Percentiles rank a stretch among this genome's conserved stretches.
phyloP scores from a whole-genome alignment of 176 grass and related monocot genomes.

The Themeda triandra region DNA sequence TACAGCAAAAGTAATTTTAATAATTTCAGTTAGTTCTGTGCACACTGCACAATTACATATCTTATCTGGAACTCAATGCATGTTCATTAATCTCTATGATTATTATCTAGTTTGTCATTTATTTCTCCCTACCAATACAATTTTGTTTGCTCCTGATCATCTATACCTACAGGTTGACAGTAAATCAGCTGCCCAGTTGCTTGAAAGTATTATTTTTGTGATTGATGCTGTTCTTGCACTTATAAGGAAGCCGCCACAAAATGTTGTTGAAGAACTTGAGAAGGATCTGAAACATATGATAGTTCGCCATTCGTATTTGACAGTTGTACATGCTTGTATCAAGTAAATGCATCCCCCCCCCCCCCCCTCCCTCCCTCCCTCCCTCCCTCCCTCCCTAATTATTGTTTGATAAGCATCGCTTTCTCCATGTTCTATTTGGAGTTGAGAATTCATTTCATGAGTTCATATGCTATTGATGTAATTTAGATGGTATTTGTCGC shows the following conservation, averaged over 20 bases:
- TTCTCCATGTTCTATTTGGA: not conserved
- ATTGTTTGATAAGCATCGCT: constrained; percentile 1
- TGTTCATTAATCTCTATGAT: not conserved
- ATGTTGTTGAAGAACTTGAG: constrained; percentile 89
- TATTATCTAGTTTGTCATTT: constrained; percentile 4
- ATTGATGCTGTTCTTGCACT: constrained; percentile 95
- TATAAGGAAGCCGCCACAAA: constrained; percentile 81
- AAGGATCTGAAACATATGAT: constrained; percentile 99
- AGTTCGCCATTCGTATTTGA: constrained; percentile 89
- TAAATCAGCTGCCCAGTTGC: constrained; percentile 82
- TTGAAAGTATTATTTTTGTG: constrained; percentile 98
- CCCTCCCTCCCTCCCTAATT: constrained; percentile 9
- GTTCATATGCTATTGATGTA: not conserved
- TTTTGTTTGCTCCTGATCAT: constrained; percentile 24
- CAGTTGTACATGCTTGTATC: constrained; percentile 98
- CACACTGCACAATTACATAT: not conserved
- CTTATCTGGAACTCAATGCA: constrained; percentile 9
- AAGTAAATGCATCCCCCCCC: constrained; percentile 49
- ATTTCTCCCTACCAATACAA: constrained; percentile 20
- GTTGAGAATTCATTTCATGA: not conserved
- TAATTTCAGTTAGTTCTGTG: constrained; percentile 1
- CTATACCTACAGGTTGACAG: constrained; percentile 63
- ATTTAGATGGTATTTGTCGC: not conserved
- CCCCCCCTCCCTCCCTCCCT: accelerated
- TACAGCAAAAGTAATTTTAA: not conserved